Conservation (phyloP, 1,139 yeast genomes). For the Protomyces pachydermus region DNA sequence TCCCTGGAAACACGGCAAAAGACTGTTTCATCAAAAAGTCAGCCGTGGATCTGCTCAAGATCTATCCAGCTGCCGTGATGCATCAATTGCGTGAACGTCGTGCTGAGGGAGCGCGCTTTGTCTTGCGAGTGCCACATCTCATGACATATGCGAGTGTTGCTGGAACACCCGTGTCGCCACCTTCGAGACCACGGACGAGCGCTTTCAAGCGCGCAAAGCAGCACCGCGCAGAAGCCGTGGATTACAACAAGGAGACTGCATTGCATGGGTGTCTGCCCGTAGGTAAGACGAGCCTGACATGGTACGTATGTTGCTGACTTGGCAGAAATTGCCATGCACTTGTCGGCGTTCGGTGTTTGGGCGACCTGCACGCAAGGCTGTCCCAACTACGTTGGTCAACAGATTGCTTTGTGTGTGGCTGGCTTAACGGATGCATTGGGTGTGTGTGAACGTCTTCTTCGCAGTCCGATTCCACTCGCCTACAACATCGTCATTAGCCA, state of each 20-base stretch:
- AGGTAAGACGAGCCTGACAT: not conserved
- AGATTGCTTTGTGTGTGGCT: not conserved
- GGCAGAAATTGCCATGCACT: not conserved
- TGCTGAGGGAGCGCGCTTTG: slow-evolving; percentile 1
- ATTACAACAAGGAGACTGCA: not conserved
- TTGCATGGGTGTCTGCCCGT: not conserved
- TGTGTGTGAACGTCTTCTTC: slow-evolving; percentile 28
- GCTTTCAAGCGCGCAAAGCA: not conserved
- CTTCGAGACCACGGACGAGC: not conserved
- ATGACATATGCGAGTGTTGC: slow-evolving; percentile 16
- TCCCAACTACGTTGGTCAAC: not conserved
- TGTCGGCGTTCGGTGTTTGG: not conserved
- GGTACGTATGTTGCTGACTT: not conserved
- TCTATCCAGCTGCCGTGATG: slow-evolving; percentile 30
- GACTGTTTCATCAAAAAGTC: slow-evolving; percentile 26
- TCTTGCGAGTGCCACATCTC: slow-evolving; percentile 19
- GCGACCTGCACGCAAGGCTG: not conserved
- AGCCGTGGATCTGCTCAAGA: slow-evolving; percentile 27
- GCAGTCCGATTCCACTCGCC: slow-evolving; percentile 32
- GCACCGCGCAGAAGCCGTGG: not conserved
- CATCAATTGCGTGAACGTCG: slow-evolving; percentile 32
- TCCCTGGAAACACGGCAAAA: slow-evolving; percentile 3
- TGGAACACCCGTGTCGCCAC: not conserved
- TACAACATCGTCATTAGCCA: slow-evolving; percentile 31
- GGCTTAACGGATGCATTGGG: not conserved